These are phyloP conservation scores for Micractinium conductrix DNA, from an alignment of 139 green algal species.

Conservation along the genomic window DNA sequence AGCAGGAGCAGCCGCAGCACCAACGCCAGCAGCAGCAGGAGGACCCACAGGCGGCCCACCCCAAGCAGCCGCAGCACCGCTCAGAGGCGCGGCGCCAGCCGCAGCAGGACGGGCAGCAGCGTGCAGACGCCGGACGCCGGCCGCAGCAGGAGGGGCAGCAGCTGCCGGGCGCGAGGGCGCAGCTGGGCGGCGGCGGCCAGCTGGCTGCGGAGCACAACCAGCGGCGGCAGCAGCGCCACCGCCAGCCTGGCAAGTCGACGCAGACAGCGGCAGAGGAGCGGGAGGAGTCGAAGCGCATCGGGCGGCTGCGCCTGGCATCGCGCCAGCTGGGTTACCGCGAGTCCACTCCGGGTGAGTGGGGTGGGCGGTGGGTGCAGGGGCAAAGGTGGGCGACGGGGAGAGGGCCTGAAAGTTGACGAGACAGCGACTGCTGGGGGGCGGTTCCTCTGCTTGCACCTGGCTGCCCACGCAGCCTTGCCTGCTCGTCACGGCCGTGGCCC, in stretches of 20 bases:
- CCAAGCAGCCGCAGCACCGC: background rate
- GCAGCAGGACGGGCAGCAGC: background rate
- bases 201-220: slow-evolving; percentile 12
- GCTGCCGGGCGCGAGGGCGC: background rate
- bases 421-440: no score
- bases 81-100: background rate
- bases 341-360: slow-evolving; percentile 19
- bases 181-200: background rate
- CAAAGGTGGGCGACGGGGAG: no score
- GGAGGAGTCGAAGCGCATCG: slow-evolving; percentile 5
- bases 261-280: background rate
- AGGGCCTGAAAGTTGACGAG: no score
- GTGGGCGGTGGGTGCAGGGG: no score
- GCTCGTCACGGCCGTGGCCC: no score
- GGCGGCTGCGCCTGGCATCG: slow-evolving; percentile 23
- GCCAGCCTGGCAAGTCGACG: background rate
- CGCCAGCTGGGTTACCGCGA: slow-evolving; percentile 32
- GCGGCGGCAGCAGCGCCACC: slow-evolving; percentile 24
- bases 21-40: background rate
- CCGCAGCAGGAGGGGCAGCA: background rate
- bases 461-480: no score
- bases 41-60: background rate
- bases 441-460: no score
- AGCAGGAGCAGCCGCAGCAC: background rate
- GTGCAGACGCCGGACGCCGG: background rate